Evolutionary conservation across 2,329 filamentous ascomycete species (phyloP), one percentile per base, ranked within the genome.

Genomic region (Penicillium corylophilum): DNA sequence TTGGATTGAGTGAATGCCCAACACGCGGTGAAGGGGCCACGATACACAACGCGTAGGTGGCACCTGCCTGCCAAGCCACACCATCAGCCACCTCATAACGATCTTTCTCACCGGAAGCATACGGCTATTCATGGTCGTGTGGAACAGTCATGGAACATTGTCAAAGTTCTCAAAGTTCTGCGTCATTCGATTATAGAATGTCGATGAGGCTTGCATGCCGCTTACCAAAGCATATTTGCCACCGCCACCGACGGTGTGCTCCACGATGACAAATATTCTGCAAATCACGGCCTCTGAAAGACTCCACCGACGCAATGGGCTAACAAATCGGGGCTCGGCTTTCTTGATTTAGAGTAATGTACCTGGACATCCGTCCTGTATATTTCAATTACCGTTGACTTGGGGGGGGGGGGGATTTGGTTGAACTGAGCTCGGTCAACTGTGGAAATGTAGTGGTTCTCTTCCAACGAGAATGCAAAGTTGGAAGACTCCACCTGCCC

Each of bases 211-310:
- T 38, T 38, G 26, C 18, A 36, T 12, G 12, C 9, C 35, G 6
- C n/a, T 2, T 9, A 38, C 35, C 33, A 35, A 3, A 48, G 12
- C 26, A 41, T 26, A n/a, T 15, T 38, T 13, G 55, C 55, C 53
- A 57, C 52, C 53, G 53, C 55, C 55, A 57, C 52, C 38, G 43
- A 44, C 28, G 38, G 43, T 33, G 35, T 50, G 35, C 47, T 40
- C 47, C 40, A 44, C 31, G 15, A 7, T 23, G 4, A 2, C 26
- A 9, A 20, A 13, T n/a, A 20, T 13, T 18, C 31, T 12, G 31
- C 47, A 10, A 44, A 49, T 49, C 16, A 13, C 16, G 9, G 18
- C 12, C 12, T 7, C 3, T 5, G 35, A 5, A 12, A 0, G 5
- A 13, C 16, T 13, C 35, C 35, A 38, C 35, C 8, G 18, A 38